Evolutionary conservation across 2,329 filamentous ascomycete species (phyloP).

Genomic region (Lachnellula cervina): DNA sequence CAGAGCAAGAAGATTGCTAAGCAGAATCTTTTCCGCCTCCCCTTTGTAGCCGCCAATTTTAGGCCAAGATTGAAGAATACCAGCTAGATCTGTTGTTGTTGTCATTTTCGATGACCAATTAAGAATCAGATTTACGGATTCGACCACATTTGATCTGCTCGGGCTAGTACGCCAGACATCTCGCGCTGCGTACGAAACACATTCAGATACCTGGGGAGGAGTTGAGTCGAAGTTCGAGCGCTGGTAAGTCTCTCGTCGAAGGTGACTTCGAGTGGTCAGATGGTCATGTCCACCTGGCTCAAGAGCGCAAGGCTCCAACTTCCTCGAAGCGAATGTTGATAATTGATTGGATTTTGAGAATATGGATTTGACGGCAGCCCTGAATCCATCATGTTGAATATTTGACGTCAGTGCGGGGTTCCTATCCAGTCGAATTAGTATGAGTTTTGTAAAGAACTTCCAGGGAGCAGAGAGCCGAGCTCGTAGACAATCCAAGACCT

Average conservation of each 20-base stretch:
- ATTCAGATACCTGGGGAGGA: background rate
- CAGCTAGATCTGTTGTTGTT: conserved; percentile 24
- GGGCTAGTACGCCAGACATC: conserved; percentile 7
- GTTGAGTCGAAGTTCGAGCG: background rate
- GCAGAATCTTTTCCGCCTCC: conserved; percentile 27
- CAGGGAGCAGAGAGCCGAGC: too few species aligned
- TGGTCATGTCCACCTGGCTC: conserved; percentile 3
- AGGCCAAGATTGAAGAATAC: conserved; percentile 31
- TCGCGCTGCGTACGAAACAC: conserved; percentile 11
- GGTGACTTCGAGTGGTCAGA: conserved; percentile 10
- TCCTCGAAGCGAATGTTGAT: conserved; percentile 10
- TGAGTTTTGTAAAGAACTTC: too few species aligned
- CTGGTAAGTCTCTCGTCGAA: conserved; percentile 9
- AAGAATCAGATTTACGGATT: conserved; percentile 25
- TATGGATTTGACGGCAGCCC: conserved; percentile 13
- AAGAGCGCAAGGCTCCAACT: background rate
- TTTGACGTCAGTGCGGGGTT: conserved; percentile 33
- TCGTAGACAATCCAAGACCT: too few species aligned
- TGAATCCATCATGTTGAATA: conserved; percentile 37
- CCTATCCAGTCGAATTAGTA: conserved; percentile 15
- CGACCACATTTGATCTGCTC: conserved; percentile 15
- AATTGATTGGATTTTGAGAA: conserved; percentile 15
- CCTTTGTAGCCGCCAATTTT: conserved; percentile 37
- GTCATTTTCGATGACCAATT: conserved; percentile 22
- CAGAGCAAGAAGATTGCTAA: conserved; percentile 37